Conservation (phyloP, 2,329 filamentous ascomycete species). For the Exophiala lecanii-corni region DNA sequence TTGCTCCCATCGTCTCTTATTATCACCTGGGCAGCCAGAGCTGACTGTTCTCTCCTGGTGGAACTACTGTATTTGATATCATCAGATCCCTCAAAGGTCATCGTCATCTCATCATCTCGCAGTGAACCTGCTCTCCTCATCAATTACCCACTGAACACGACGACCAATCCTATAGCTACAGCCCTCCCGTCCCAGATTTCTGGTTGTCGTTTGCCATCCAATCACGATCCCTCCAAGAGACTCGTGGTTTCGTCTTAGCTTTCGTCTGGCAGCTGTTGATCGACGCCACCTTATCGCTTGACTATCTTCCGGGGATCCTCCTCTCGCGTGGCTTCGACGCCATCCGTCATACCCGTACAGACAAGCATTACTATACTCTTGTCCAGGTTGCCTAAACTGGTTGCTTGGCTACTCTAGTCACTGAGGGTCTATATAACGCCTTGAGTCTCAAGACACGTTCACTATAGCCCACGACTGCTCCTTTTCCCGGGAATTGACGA, state of each 20-base stretch:
- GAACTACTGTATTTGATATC: background rate
- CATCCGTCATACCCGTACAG: constrained; percentile 13
- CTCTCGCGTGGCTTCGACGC: background rate
- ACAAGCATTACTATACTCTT: constrained; percentile 19
- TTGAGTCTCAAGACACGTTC: background rate
- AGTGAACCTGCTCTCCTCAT: constrained; percentile 5
- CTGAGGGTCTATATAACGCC: constrained; percentile 8
- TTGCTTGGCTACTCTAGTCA: constrained; percentile 3
- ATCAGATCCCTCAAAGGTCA: background rate
- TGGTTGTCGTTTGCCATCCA: constrained; percentile 11
- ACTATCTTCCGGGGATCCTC: background rate
- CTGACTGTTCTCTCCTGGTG: background rate
- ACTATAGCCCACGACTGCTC: background rate
- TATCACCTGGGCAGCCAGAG: background rate
- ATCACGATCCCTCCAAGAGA: constrained; percentile 8
- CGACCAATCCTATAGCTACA: constrained; percentile 17
- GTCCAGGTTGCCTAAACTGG: background rate
- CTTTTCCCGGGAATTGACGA: background rate
- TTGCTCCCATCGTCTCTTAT: background rate
- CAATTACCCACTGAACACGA: constrained; percentile 2
- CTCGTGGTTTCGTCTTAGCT: constrained; percentile 18
- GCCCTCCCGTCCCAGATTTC: constrained; percentile 1
- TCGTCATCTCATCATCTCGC: constrained; percentile 12
- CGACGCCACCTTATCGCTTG: constrained; percentile 3
- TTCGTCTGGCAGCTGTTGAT: constrained; percentile 13